These are phyloP conservation scores for Leptographium flavum DNA, from an alignment of 2,329 filamentous ascomycete genomes.

Conservation along the genomic window DNA sequence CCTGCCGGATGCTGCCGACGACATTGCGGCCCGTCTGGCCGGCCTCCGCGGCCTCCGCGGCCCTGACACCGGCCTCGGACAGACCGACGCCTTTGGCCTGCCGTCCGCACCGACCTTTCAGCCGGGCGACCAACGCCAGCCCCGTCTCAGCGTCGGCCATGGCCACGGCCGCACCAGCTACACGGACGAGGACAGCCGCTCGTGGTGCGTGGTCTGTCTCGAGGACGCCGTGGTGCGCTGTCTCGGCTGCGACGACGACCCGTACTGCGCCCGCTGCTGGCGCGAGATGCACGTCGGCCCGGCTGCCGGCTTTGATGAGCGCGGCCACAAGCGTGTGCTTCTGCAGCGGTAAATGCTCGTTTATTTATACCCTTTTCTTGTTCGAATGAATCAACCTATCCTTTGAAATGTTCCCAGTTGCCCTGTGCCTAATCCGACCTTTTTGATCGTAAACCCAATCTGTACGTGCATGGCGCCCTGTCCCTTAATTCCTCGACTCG, in stretches of 20 bases:
- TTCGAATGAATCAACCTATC: too few species aligned
- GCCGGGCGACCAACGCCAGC: constrained; percentile 22
- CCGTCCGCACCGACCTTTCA: constrained; percentile 35
- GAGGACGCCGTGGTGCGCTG: constrained; percentile 65
- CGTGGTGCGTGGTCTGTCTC: constrained; percentile 72
- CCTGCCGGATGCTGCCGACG: constrained; percentile 23
- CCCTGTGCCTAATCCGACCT: too few species aligned
- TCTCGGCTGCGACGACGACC: constrained; percentile 53
- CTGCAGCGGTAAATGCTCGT: too few species aligned
- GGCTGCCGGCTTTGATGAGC: constrained; percentile 55
- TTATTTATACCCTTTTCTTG: too few species aligned
- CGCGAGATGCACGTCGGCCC: constrained; percentile 63
- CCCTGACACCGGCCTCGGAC: constrained; percentile 11
- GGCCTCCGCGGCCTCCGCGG: constrained; percentile 27
- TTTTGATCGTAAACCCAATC: too few species aligned
- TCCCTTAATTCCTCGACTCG: constrained; percentile 81
- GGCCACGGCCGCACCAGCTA: constrained; percentile 26
- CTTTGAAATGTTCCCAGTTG: too few species aligned
- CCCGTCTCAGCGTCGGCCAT: background rate
- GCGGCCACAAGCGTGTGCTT: constrained; percentile 51
- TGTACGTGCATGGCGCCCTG: too few species aligned
- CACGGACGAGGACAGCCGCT: constrained; percentile 57
- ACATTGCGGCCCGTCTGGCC: constrained; percentile 37
- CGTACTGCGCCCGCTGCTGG: constrained; percentile 72
- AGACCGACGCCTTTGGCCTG: constrained; percentile 24